Evolutionary conservation across 306 rosid species (phyloP).

Genomic region (Luffa aegyptiaca): DNA sequence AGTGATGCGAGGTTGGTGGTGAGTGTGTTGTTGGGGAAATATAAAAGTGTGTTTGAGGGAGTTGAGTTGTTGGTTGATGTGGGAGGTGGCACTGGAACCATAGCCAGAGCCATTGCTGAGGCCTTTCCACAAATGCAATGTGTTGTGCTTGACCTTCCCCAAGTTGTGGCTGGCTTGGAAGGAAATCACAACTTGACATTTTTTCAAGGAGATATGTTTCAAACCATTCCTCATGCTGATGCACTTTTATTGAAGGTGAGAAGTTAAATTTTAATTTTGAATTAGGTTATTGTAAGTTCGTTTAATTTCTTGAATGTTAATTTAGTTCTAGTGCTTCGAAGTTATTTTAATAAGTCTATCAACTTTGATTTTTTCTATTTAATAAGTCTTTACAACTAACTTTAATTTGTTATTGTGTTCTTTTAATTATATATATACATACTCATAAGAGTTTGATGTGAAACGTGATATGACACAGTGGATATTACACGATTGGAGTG

Average conservation of each 20-base stretch:
- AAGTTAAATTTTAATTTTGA: too few species aligned
- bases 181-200: neutral
- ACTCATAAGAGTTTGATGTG: too few species aligned
- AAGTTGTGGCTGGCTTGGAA: neutral
- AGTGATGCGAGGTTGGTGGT: neutral
- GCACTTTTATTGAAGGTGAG: neutral
- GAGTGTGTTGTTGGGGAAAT: neutral
- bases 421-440: too few species aligned
- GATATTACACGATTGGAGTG: slow-evolving; percentile 25
- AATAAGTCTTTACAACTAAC: too few species aligned
- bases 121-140: neutral
- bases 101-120: neutral
- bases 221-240: neutral
- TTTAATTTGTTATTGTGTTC: too few species aligned
- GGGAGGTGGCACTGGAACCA: neutral
- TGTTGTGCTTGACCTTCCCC: neutral
- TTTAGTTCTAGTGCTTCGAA: too few species aligned
- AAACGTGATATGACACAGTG: neutral
- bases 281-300: too few species aligned
- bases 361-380: too few species aligned
- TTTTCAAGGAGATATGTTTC: neutral
- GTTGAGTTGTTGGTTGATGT: neutral
- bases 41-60: neutral
- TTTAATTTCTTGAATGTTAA: too few species aligned
- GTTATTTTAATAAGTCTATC: too few species aligned